Conservation (phyloP, 2,329 filamentous ascomycete genomes). For the Aspergillus viridinutans region DNA sequence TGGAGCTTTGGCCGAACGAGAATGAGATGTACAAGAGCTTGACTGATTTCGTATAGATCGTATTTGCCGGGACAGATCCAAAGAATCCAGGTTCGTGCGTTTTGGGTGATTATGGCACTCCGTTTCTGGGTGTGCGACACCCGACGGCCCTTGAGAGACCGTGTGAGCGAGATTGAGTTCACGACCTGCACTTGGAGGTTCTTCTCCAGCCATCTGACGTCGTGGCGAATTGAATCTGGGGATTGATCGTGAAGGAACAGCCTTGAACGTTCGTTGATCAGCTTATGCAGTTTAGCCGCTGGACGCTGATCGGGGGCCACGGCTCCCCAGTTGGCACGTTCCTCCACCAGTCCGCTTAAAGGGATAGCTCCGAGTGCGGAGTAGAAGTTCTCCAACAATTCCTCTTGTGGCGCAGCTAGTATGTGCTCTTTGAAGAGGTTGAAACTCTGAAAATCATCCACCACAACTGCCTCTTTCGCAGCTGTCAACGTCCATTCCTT, state of each 20-base stretch:
- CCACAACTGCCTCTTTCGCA: conserved; percentile 68
- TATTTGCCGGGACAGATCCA: conserved; percentile 69
- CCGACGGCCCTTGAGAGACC: conserved; percentile 67
- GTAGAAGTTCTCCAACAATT: conserved; percentile 80
- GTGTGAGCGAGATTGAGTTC: conserved; percentile 69
- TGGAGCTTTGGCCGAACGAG: conserved; percentile 80
- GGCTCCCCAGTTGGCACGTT: conserved; percentile 69
- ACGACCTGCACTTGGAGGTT: conserved; percentile 76
- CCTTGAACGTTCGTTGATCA: conserved; percentile 81
- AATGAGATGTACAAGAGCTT: conserved; percentile 76
- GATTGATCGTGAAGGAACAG: conserved; percentile 85
- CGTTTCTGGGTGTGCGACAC: conserved; percentile 70
- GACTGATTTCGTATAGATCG: conserved; percentile 89
- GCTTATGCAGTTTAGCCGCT: conserved; percentile 68
- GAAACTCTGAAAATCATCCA: conserved; percentile 87
- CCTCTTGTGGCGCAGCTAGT: conserved; percentile 85
- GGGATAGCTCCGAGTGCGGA: conserved; percentile 70
- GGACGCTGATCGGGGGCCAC: conserved; percentile 62
- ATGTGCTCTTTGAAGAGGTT: conserved; percentile 81
- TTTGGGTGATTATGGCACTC: conserved; percentile 64
- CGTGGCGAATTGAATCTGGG: conserved; percentile 74
- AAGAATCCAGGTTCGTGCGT: conserved; percentile 60
- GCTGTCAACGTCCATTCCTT: conserved; percentile 74
- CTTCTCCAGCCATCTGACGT: conserved; percentile 85
- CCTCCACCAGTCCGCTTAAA: conserved; percentile 72